phyloP scores from a whole-genome alignment of 257 asterid species.

The Coffea canephora region DNA sequence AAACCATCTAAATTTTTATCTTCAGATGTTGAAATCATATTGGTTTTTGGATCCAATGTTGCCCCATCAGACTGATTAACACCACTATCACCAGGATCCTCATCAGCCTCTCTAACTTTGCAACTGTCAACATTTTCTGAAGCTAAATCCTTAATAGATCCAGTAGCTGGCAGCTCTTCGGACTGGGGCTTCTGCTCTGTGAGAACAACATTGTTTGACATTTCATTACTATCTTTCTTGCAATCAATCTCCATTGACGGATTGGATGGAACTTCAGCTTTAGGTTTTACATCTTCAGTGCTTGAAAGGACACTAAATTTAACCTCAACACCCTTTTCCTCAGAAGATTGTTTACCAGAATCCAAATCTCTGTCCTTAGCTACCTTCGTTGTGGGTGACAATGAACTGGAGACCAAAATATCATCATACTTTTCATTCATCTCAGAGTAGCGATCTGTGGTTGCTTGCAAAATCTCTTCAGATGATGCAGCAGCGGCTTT shows the following conservation, averaged over 20 bases:
- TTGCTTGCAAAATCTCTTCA: conserved; percentile 33
- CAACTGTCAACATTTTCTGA: conserved; percentile 24
- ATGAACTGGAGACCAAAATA: conserved; percentile 23
- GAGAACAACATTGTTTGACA: conserved; percentile 11
- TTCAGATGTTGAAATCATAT: conserved; percentile 18
- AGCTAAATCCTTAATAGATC: conserved; percentile 16
- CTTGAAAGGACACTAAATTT: conserved; percentile 15
- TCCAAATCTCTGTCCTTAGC: conserved; percentile 33
- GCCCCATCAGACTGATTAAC: conserved; percentile 23
- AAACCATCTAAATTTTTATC: conserved; percentile 21
- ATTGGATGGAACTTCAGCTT: conserved; percentile 28
- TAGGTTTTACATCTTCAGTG: conserved; percentile 24
- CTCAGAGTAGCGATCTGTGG: conserved; percentile 27
- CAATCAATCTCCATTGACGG: conserved; percentile 20
- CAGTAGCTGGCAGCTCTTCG: conserved; percentile 22
- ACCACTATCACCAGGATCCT: conserved; percentile 12
- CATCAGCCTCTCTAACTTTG: conserved; percentile 33
- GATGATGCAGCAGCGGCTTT: conserved; percentile 28
- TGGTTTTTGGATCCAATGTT: conserved; percentile 21
- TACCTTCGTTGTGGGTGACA: conserved; percentile 17
- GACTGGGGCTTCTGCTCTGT: conserved; percentile 22
- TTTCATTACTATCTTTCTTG: conserved; percentile 26
- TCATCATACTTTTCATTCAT: conserved; percentile 34
- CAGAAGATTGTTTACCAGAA: conserved; percentile 20
- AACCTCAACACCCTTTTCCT: conserved; percentile 34